Evolutionary conservation across 305 asterid species (phyloP), one percentile per base, ranked within the genome.

Genomic region (Ajuga reptans): DNA sequence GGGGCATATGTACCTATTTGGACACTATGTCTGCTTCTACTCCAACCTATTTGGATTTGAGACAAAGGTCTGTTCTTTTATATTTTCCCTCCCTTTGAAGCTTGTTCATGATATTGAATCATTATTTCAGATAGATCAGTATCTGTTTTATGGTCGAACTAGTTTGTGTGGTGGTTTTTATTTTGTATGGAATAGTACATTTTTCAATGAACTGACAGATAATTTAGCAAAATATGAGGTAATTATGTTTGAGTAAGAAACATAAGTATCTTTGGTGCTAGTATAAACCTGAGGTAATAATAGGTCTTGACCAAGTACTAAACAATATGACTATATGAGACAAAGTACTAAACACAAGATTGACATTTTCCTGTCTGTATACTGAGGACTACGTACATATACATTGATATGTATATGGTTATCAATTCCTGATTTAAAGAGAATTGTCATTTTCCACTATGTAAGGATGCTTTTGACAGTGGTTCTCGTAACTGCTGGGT

Each of bases 1-100:
- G 99, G 99, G 99, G 74, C 99, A 94, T 69, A 87, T 94, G 88
- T 94, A 94, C 72, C 77, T 94, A 31, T 94, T 94, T 84, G 95
- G 64, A 33, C 95, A 79, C 84, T 67, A 62, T 70, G 80, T 94
- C 72, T 94, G 99, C 95, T 94, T 94, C 77, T 94, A 94, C 70
- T 91, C 99, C 77, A 94, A 94, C 80, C 82, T 94, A 36, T 91
- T 94, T 67, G 97, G 99, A 67, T 94, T 85, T 79, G 99, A 94
- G 89, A 94, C 99, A 46, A 94, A 89, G 99, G 99, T 91, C 59
- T 72, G 74, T 27, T 71, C 67, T 63, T 56, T 64, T 45, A 66
- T 47, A 33, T 31, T 17, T 64, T 62, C 42, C n/a, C 45, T 29
- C 24, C 9, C 58, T 27, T 15, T 14, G 9, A 39, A 42, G 54